Conservation (phyloP, 1,284 basidiomycete species). For the Anthracocystis panici-leucophaei region DNA sequence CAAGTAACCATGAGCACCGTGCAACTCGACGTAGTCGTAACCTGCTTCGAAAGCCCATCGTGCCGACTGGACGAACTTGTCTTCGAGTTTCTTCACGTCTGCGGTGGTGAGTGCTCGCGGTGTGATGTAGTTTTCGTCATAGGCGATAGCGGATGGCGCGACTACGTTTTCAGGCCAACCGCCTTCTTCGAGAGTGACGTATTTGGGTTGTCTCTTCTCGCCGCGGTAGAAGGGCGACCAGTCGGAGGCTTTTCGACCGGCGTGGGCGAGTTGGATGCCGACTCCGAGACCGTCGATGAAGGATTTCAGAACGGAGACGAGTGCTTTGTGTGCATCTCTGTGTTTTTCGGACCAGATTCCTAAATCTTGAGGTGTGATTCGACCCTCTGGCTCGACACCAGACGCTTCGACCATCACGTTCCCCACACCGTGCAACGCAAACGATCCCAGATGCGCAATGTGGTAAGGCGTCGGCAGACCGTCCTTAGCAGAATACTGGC, state of each 20-base stretch:
- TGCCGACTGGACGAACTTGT: conserved; percentile 77
- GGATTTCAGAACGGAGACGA: conserved; percentile 80
- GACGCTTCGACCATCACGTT: conserved; percentile 64
- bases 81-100: conserved; percentile 76
- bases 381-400: conserved; percentile 79
- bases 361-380: conserved; percentile 78
- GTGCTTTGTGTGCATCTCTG: conserved; percentile 76
- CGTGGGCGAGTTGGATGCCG: conserved; percentile 84
- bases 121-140: conserved; percentile 72
- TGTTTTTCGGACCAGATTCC: conserved; percentile 84
- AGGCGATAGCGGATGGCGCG: conserved; percentile 77
- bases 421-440: conserved; percentile 66
- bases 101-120: conserved; percentile 76
- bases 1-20: conserved; percentile 74
- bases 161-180: conserved; percentile 80
- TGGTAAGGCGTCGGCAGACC: conserved; percentile 66
- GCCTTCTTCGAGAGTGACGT: conserved; percentile 66
- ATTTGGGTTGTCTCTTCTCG: conserved; percentile 48
- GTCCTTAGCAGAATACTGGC: conserved; percentile 62
- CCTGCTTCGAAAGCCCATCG: conserved; percentile 72
- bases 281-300: conserved; percentile 76
- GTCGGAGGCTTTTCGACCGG: conserved; percentile 78
- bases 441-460: conserved; percentile 64
- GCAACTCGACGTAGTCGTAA: conserved; percentile 81
- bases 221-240: conserved; percentile 71